Percentiles rank a stretch among this genome's conserved stretches.
Evolutionary conservation across 805 yeast species (phyloP).

Genomic region (Cyberlindnera meyerae): DNA sequence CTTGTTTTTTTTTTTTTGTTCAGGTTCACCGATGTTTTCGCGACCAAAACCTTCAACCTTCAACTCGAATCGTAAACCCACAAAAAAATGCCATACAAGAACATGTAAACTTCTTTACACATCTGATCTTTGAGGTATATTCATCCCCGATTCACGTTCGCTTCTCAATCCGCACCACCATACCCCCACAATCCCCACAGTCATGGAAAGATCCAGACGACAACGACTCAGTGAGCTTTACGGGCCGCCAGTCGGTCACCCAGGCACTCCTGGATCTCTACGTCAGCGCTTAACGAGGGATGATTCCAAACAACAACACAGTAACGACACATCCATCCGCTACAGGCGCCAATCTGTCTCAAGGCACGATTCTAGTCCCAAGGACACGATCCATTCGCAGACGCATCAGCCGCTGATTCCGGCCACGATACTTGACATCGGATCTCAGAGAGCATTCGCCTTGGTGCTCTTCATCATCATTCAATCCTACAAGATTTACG

Average conservation of each 20-base stretch:
- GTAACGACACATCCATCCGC: background rate
- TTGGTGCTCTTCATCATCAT: constrained; percentile 63
- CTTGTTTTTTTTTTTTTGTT: no score
- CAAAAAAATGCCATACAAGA: no score
- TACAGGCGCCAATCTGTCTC: no score
- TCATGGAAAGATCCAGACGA: constrained; percentile 29
- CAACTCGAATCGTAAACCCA: no score
- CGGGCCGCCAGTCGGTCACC: constrained; percentile 16
- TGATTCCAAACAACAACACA: constrained; percentile 8
- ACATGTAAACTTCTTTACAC: no score
- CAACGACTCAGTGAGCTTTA: constrained; percentile 26
- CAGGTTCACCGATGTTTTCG: no score
- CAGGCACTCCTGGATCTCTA: constrained; percentile 13
- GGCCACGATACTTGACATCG: constrained; percentile 58
- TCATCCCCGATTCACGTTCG: no score
- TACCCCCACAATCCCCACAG: background rate
- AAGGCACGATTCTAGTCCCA: constrained; percentile 2
- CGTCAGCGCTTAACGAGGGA: constrained; percentile 18
- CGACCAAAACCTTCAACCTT: no score
- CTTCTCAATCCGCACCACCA: no score
- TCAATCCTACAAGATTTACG: constrained; percentile 86
- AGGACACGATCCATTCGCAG: background rate
- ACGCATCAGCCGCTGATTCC: constrained; percentile 48
- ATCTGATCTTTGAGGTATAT: no score
- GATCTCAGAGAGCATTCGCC: constrained; percentile 68